These are phyloP conservation scores for Plenodomus tracheiphilus DNA, from an alignment of 2,329 filamentous ascomycete species.

Conservation along the genomic window DNA sequence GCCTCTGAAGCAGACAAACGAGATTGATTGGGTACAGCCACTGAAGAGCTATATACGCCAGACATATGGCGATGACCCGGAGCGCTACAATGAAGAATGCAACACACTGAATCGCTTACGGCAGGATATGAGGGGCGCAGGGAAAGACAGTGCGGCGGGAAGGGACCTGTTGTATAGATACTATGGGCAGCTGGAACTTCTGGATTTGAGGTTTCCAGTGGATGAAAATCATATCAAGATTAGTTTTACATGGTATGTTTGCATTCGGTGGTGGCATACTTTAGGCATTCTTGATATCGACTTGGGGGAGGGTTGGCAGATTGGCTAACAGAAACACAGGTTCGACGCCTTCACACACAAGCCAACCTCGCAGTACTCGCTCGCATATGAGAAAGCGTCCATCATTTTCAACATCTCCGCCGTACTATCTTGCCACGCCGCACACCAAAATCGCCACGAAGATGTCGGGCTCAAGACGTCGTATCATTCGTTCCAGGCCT, in stretches of 20 bases:
- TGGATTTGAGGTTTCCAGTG: conserved; percentile 93
- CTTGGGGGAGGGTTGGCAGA: not conserved
- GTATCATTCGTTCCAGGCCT: conserved; percentile 97
- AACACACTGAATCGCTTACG: conserved; percentile 88
- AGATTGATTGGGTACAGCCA: conserved; percentile 95
- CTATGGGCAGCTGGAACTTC: conserved; percentile 92
- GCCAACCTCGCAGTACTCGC: conserved; percentile 91
- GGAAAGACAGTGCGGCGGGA: conserved; percentile 93
- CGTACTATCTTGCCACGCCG: conserved; percentile 93
- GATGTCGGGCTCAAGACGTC: conserved; percentile 93
- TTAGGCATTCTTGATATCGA: not conserved
- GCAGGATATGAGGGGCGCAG: conserved; percentile 97
- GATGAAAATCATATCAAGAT: conserved; percentile 99
- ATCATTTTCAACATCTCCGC: conserved; percentile 99
- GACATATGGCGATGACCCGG: conserved; percentile 94
- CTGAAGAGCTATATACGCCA: conserved; percentile 91
- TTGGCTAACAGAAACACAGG: conserved; percentile 57
- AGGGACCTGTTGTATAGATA: conserved; percentile 94
- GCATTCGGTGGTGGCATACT: not conserved
- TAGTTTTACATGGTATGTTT: conserved; percentile 86
- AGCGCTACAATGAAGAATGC: conserved; percentile 95
- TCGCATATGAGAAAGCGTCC: conserved; percentile 97
- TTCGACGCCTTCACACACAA: conserved; percentile 99
- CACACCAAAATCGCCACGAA: conserved; percentile 87
- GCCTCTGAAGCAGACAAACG: conserved; percentile 90